A percentile compares a stretch with the other conserved stretches of the same genome.
These are phyloP conservation scores for Linnemannia exigua DNA, from an alignment of 192 early-diverging fungal genomes.

Conservation along the genomic window DNA sequence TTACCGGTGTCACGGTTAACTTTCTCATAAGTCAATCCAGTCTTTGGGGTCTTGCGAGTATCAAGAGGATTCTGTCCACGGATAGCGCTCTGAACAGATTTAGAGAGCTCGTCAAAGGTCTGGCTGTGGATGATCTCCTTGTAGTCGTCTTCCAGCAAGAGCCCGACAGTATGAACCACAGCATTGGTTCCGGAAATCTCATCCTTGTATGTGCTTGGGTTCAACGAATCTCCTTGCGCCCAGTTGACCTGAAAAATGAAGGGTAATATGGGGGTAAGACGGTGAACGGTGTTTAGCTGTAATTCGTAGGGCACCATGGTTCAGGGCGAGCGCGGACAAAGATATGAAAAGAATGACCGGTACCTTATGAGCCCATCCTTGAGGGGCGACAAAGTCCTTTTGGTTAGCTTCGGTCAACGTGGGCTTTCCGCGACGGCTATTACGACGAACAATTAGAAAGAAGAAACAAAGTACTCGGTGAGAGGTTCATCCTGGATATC, in stretches of 20 bases:
- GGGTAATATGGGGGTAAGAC: background rate
- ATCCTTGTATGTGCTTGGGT: conserved; percentile 70
- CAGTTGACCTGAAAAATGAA: conserved; percentile 59
- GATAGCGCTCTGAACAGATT: conserved; percentile 40
- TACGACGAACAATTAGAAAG: background rate
- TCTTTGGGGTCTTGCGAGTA: conserved; percentile 43
- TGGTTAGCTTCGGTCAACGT: conserved; percentile 59
- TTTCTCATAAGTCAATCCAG: conserved; percentile 66
- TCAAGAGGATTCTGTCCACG: conserved; percentile 63
- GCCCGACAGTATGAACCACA: conserved; percentile 82
- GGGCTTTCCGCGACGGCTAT: conserved; percentile 38
- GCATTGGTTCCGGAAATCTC: conserved; percentile 67
- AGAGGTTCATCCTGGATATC: background rate
- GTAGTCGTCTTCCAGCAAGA: conserved; percentile 79
- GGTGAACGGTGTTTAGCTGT: background rate
- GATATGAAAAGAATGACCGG: background rate
- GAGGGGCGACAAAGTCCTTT: conserved; percentile 64
- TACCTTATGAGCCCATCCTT: conserved; percentile 47
- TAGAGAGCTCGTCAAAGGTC: conserved; percentile 47
- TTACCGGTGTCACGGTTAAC: conserved; percentile 81
- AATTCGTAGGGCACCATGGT: background rate
- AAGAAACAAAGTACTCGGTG: background rate
- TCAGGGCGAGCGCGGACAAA: background rate
- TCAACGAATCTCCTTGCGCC: conserved; percentile 74
- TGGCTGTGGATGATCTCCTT: conserved; percentile 63